Base-by-base conservation (phyloP, 805 yeast genomes). In the Lachancea cidri region DNA sequence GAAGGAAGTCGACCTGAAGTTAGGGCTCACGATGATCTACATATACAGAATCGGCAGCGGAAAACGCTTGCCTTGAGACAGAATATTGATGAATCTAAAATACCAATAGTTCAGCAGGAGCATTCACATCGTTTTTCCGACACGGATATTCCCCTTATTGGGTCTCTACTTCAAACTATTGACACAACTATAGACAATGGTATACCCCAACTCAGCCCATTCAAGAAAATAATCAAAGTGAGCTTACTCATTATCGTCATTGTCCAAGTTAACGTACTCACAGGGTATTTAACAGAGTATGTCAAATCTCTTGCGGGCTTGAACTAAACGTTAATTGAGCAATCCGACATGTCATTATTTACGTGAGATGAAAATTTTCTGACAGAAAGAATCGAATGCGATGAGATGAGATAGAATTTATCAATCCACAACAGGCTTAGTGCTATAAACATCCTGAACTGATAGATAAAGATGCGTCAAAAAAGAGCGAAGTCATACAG, bases 401-500 rank as follows among this genome's bases (percentile, higher is more conserved):
- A 43, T 43, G 46, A 43, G 43, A 43, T 43, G 45, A 40, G 45
- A 37, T 46, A 41, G 29, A 35, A 42, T 35, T 35, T 42, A 45
- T 36, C 36, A 38, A 40, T 32, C 34, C 14, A n/a, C 5, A 6
- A 13, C 14, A 13, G n/a, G n/a, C 7, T 6, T 29, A 7, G 7
- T 29, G 14, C 14, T 29, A 29, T 13, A 8, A 13, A 8, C 25
- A 34, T 8, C 9, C 27, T 34, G 13, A 8, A 34, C 17, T 18
- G 5, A 4, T 18, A 29, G 19, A 17, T 17, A 18, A 24, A 15
- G 25, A 91, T 91, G 98, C 87, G 95, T 73, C 96, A 91, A 67
- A 91, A 89, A 65, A 76, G 98, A 66, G 95, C 97, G 39, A 91
- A 91, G 64, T 73, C 93, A 1, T 93, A 93, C 65, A 81, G 91